phyloP scores from a whole-genome alignment of 2,329 filamentous ascomycete species.

The Fusarium fujikuroi region DNA sequence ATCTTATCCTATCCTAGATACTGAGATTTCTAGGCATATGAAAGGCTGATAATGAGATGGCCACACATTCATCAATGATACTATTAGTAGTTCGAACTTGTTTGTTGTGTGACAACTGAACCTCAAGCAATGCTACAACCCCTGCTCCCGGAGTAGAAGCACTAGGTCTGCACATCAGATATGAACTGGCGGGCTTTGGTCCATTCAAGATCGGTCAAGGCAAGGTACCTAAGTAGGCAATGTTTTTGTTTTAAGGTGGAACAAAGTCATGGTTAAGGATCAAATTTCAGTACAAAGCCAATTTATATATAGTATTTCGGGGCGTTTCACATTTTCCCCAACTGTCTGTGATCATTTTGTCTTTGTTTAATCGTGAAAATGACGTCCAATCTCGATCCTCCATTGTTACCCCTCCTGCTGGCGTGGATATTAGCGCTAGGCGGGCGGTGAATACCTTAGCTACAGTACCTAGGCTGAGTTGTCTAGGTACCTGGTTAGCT shows the following conservation, averaged over 20 bases:
- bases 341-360: neutral
- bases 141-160: slow-evolving; percentile 19
- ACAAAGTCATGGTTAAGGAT: slow-evolving; percentile 1
- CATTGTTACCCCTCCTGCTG: slow-evolving; percentile 39
- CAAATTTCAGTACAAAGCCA: neutral
- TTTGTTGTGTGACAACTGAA: slow-evolving; percentile 4
- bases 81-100: neutral
- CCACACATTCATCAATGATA: neutral
- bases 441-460: slow-evolving; percentile 41
- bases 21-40: neutral
- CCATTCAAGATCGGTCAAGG: slow-evolving; percentile 5
- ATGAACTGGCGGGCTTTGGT: slow-evolving; percentile 1
- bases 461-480: slow-evolving; percentile 5
- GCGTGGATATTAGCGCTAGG: slow-evolving; percentile 21
- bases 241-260: slow-evolving; percentile 2
- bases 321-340: neutral
- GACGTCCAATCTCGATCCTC: slow-evolving; percentile 4
- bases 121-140: slow-evolving; percentile 19
- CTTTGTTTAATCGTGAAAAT: slow-evolving; percentile 2
- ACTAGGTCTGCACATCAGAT: neutral
- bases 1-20: neutral
- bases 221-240: neutral
- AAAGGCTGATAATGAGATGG: neutral
- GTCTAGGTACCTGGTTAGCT: slow-evolving; percentile 36
- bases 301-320: neutral